Conservation (phyloP, 2,329 filamentous ascomycete species). For the Penicillium sp. region DNA sequence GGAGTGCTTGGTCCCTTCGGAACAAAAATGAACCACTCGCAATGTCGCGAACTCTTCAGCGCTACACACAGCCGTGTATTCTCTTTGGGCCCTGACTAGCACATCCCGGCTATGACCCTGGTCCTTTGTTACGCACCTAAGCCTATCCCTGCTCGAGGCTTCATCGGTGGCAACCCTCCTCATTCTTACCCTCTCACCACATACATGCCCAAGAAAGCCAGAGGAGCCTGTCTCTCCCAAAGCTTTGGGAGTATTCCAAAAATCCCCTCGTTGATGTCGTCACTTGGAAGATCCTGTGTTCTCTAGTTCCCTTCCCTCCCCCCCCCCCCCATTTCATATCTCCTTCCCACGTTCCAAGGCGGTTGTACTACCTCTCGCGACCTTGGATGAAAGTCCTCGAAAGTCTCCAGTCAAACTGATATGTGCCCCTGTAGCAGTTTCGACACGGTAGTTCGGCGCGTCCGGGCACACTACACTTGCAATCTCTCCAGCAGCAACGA, state of each 20-base stretch:
- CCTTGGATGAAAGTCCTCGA: constrained; percentile 12
- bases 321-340: background rate
- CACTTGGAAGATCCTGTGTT: constrained; percentile 28
- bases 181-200: constrained; percentile 11
- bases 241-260: constrained; percentile 22
- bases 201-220: constrained; percentile 1
- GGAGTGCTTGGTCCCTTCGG: constrained; percentile 28
- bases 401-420: constrained; percentile 25
- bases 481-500: constrained; percentile 39
- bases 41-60: constrained; percentile 18
- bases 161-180: constrained; percentile 22
- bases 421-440: constrained; percentile 35
- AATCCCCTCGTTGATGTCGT: constrained; percentile 28
- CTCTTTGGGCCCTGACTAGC: constrained; percentile 29
- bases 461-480: constrained; percentile 39
- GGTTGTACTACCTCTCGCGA: constrained; percentile 28
- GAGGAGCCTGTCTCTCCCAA: constrained; percentile 17
- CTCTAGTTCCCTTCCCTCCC: constrained; percentile 18
- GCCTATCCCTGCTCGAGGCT: constrained; percentile 31
- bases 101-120: constrained; percentile 29
- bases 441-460: constrained; percentile 41
- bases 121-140: constrained; percentile 28
- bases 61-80: constrained; percentile 32
- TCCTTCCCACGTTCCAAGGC: constrained; percentile 29
- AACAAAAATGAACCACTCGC: constrained; percentile 29